A percentile compares a stretch with the other conserved stretches of the same genome.
phyloP scores from a whole-genome alignment of 73 alveolate species.

The Paramecium biaurelia region DNA sequence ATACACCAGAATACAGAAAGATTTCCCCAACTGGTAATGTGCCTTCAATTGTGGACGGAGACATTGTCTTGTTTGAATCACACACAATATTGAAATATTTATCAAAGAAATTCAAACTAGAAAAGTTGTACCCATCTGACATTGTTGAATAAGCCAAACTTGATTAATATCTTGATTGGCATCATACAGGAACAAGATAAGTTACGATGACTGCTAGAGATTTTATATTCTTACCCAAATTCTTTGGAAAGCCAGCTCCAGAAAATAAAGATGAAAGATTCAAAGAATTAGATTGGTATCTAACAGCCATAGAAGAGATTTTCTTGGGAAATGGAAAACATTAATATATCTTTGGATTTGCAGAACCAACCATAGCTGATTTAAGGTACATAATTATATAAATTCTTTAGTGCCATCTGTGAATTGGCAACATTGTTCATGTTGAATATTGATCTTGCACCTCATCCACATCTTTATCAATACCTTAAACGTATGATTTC shows the following conservation, averaged over 20 bases:
- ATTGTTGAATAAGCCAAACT: background rate
- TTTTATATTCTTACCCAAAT: background rate
- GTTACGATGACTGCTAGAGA: background rate
- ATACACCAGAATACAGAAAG: conserved; percentile 3
- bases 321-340: conserved; percentile 28
- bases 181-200: conserved; percentile 31
- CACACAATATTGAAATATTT: conserved; percentile 22
- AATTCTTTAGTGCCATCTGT: background rate
- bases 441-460: background rate
- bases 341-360: background rate
- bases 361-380: background rate
- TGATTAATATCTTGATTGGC: conserved; percentile 47
- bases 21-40: background rate
- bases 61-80: background rate
- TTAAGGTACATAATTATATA: background rate
- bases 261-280: conserved; percentile 37
- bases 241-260: conserved; percentile 36
- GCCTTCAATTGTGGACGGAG: conserved; percentile 38
- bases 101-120: background rate
- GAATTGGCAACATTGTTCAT: background rate
- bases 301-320: background rate
- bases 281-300: background rate
- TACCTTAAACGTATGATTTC: background rate
- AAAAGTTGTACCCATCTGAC: background rate
- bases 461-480: background rate